These are phyloP conservation scores for Diplosphaera chodatii DNA, from an alignment of 139 green algal species.

Conservation along the genomic window DNA sequence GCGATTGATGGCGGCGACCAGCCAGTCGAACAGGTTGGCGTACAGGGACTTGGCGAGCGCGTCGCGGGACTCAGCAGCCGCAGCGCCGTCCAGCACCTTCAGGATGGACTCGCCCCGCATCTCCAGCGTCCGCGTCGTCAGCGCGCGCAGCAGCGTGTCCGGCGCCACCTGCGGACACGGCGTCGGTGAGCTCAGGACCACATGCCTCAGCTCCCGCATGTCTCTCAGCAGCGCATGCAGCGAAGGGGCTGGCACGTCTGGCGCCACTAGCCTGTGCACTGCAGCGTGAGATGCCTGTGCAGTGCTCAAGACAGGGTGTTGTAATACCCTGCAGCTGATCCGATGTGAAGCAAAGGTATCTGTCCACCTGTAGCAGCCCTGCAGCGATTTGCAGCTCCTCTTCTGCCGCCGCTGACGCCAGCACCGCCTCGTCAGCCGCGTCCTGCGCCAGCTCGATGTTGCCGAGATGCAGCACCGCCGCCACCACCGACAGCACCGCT, in stretches of 20 bases:
- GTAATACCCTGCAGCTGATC: no score
- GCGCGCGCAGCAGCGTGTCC: no score
- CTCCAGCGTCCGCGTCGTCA: constrained; percentile 57
- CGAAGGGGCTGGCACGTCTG: no score
- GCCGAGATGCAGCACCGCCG: constrained; percentile 86
- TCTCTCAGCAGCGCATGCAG: no score
- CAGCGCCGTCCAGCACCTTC: constrained; percentile 53
- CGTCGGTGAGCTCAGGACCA: no score
- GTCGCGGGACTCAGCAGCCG: constrained; percentile 64
- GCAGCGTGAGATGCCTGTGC: no score
- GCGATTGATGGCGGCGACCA: constrained; percentile 72
- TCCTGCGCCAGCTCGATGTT: constrained; percentile 65
- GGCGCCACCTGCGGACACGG: no score
- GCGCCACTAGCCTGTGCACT: no score
- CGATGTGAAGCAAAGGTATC: no score
- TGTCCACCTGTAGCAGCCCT: constrained; percentile 54
- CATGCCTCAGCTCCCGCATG: no score
- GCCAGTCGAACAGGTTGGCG: constrained; percentile 75
- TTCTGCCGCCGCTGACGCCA: constrained; percentile 1
- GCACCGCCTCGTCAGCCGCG: constrained; percentile 28
- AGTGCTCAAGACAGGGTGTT: no score
- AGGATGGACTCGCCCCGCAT: constrained; percentile 60
- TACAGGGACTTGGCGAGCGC: constrained; percentile 86
- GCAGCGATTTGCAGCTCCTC: constrained; percentile 32
- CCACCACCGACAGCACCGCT: constrained; percentile 63